Conservation (phyloP, 2,329 filamentous ascomycete genomes). For the Aspergillus cejpii region DNA sequence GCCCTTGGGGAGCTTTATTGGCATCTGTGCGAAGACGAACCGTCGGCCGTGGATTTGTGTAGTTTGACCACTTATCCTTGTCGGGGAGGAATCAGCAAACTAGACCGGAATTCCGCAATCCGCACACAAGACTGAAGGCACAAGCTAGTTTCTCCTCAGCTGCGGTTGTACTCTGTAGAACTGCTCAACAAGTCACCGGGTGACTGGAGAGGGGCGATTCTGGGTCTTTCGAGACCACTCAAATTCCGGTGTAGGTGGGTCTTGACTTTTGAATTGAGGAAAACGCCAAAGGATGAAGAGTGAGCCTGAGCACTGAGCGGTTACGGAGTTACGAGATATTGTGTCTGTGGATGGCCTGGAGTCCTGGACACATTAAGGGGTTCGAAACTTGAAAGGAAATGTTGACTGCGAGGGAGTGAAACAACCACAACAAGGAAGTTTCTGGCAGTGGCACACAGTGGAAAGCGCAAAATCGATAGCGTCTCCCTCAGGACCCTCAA, state of each 20-base stretch:
- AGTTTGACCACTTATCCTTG: slow-evolving; percentile 8
- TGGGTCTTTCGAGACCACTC: slow-evolving; percentile 13
- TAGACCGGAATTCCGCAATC: slow-evolving; percentile 8
- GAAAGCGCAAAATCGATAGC: slow-evolving; percentile 7
- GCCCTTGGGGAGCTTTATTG: slow-evolving; percentile 51
- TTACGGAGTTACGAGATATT: slow-evolving; percentile 4
- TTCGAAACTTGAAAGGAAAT: slow-evolving; percentile 3
- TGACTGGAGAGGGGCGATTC: slow-evolving; percentile 7
- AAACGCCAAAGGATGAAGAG: slow-evolving; percentile 10
- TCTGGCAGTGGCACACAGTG: slow-evolving; percentile 8
- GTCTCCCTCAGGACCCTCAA: slow-evolving; percentile 8
- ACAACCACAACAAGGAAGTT: slow-evolving; percentile 12
- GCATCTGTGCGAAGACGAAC: slow-evolving; percentile 36
- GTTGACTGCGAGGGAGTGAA: slow-evolving; percentile 9
- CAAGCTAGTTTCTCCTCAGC: slow-evolving; percentile 5
- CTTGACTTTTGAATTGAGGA: slow-evolving; percentile 9
- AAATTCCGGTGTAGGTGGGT: slow-evolving; percentile 14
- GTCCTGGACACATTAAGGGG: slow-evolving; percentile 11
- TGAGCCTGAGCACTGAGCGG: background rate
- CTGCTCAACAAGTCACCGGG: slow-evolving; percentile 12
- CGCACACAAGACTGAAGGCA: no score
- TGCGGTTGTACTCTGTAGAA: background rate
- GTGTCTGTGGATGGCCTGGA: background rate
- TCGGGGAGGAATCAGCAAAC: slow-evolving; percentile 9
- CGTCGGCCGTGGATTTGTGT: background rate